phyloP scores from a whole-genome alignment of 2,329 filamentous ascomycete species.

The Chrysoporthe cubensis region DNA sequence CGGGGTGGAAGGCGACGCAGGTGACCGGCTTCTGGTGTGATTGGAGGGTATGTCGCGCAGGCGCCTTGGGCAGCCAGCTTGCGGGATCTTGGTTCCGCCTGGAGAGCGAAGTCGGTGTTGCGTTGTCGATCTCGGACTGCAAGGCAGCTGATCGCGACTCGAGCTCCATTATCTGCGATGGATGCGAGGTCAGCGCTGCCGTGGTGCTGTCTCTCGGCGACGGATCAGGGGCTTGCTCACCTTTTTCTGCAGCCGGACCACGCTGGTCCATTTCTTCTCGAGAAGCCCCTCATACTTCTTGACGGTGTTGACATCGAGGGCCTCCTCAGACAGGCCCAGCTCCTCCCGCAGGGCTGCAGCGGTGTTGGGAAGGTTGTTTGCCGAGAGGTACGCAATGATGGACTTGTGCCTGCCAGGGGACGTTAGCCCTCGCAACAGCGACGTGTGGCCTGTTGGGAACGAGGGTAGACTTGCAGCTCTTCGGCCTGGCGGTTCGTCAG shows the following conservation, averaged over 20 bases:
- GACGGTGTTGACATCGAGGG: constrained; percentile 77
- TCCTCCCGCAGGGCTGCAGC: constrained; percentile 77
- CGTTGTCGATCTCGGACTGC: constrained; percentile 82
- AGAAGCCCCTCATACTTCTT: constrained; percentile 95
- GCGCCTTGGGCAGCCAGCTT: constrained; percentile 83
- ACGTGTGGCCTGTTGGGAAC: constrained; percentile 19
- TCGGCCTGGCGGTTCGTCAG: constrained; percentile 82
- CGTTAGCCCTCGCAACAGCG: constrained; percentile 26
- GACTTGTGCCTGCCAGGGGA: constrained; percentile 75
- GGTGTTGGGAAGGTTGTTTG: constrained; percentile 71
- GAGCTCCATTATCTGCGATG: constrained; percentile 84
- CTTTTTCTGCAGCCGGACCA: constrained; percentile 95
- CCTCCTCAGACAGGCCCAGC: constrained; percentile 68
- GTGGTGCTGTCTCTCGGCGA: constrained; percentile 28
- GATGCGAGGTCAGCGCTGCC: constrained; percentile 22
- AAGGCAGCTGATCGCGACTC: constrained; percentile 74
- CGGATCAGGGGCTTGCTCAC: constrained; percentile 45
- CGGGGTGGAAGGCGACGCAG: constrained; percentile 88
- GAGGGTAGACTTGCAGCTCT: constrained; percentile 71
- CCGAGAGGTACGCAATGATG: constrained; percentile 84
- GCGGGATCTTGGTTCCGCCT: constrained; percentile 81
- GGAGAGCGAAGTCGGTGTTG: constrained; percentile 76
- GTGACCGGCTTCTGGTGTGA: constrained; percentile 82
- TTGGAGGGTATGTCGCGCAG: constrained; percentile 79
- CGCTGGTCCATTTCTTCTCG: constrained; percentile 98